Conservation (phyloP, 257 asterid genomes). For the Orobanche coerulescens region DNA sequence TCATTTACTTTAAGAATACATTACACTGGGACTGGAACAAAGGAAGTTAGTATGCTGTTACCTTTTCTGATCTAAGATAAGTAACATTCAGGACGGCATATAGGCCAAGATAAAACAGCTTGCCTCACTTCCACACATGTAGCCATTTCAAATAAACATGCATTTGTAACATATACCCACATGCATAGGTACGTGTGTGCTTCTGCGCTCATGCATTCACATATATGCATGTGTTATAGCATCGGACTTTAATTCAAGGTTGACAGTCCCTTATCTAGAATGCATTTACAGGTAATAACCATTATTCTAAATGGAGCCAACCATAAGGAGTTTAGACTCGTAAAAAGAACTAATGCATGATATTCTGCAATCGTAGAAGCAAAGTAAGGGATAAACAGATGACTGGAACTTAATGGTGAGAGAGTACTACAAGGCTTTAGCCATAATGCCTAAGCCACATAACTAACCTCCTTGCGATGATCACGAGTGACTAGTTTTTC, state of each 20-base stretch:
- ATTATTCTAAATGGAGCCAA: background rate
- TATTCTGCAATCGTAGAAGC: background rate
- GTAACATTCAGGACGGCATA: background rate
- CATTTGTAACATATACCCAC: background rate
- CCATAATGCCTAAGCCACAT: background rate
- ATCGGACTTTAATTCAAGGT: background rate
- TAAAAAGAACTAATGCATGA: background rate
- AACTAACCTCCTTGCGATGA: constrained; percentile 81
- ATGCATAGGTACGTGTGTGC: too few relatives aligned
- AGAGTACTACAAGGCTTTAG: background rate
- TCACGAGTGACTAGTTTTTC: constrained; percentile 84
- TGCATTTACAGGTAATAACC: background rate
- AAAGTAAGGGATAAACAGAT: too few relatives aligned
- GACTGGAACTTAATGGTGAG: background rate
- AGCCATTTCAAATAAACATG: background rate
- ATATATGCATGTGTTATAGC: background rate
- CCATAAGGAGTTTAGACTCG: background rate
- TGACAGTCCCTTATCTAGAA: constrained; percentile 8
- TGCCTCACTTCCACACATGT: constrained; percentile 11
- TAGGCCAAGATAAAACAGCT: background rate
- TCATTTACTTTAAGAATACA: background rate
- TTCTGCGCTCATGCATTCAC: background rate
- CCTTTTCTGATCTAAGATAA: background rate
- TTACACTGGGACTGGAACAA: too few relatives aligned
- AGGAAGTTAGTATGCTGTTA: too few relatives aligned